phyloP scores from a whole-genome alignment of 805 yeast species.

The Metschnikowia sp. region DNA sequence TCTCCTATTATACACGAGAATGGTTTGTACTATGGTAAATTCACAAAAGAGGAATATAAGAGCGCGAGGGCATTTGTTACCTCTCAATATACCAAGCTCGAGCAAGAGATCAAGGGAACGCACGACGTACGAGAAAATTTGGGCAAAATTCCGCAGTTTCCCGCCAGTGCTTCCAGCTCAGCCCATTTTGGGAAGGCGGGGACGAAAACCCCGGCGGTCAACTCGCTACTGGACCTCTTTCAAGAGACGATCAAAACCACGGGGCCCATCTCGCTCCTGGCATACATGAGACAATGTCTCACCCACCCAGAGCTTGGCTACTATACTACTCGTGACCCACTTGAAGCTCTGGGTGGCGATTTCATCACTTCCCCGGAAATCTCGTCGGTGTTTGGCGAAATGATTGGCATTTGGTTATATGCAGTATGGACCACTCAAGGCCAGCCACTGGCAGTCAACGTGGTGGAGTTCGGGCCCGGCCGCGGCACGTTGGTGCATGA shows the following conservation, averaged over 20 bases:
- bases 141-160: constrained; percentile 36
- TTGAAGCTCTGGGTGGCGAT: constrained; percentile 61
- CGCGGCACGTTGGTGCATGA: constrained; percentile 76
- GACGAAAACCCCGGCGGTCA: constrained; percentile 2
- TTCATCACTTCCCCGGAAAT: constrained; percentile 86
- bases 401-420: constrained; percentile 71
- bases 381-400: constrained; percentile 82
- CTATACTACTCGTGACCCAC: constrained; percentile 73
- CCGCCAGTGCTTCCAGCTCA: constrained; percentile 21
- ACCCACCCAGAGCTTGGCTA: constrained; percentile 77
- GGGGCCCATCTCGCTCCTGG: constrained; percentile 72
- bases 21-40: constrained; percentile 32
- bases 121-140: constrained; percentile 34
- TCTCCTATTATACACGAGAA: constrained; percentile 22
- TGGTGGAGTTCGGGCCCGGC: constrained; percentile 85
- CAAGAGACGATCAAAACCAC: constrained; percentile 56
- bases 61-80: constrained; percentile 34
- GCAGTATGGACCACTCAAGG: constrained; percentile 57
- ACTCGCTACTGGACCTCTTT: constrained; percentile 29
- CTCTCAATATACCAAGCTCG: constrained; percentile 30
- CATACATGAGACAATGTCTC: constrained; percentile 78
- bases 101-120: constrained; percentile 36
- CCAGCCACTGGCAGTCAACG: constrained; percentile 45
- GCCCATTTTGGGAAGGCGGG: neutral
- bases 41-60: constrained; percentile 38